These are phyloP conservation scores for Setomelanomma holmii DNA, from an alignment of 2,329 filamentous ascomycete species.

Conservation along the genomic window DNA sequence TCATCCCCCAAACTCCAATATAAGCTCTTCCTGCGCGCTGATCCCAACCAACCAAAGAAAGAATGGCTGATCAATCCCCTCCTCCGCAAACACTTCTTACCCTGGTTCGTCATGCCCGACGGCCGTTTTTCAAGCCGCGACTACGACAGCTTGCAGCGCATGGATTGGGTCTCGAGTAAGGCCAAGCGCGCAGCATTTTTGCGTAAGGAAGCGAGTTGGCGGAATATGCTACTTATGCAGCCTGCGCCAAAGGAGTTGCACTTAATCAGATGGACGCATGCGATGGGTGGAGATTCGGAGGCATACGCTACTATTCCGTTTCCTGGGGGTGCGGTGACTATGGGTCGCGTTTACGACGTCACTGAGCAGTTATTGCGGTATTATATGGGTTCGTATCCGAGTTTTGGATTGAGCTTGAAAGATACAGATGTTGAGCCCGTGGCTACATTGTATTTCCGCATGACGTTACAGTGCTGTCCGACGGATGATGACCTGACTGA, in stretches of 20 bases:
- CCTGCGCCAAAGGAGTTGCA: slow-evolving; percentile 11
- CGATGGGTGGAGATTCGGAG: not conserved
- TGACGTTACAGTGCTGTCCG: not conserved
- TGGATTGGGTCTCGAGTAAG: not conserved
- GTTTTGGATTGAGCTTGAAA: not conserved
- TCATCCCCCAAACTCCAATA: slow-evolving; percentile 19
- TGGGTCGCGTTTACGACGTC: slow-evolving; percentile 21
- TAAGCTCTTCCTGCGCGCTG: slow-evolving; percentile 16
- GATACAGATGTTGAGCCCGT: not conserved
- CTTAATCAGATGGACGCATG: not conserved
- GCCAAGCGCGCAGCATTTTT: slow-evolving; percentile 3
- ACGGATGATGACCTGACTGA: not conserved
- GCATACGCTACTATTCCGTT: slow-evolving; percentile 3
- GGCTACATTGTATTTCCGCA: no score
- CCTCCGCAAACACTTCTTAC: slow-evolving; percentile 12
- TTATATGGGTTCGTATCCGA: not conserved
- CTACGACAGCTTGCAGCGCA: not conserved
- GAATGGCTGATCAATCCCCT: slow-evolving; percentile 14
- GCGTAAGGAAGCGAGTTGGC: slow-evolving; percentile 18
- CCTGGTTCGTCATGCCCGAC: slow-evolving; percentile 11
- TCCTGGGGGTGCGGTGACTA: slow-evolving; percentile 16
- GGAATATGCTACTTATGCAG: slow-evolving; percentile 20
- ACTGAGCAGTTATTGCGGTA: slow-evolving; percentile 5
- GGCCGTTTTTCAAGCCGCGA: not conserved
- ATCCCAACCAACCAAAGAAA: not conserved